A percentile compares a stretch with the other conserved stretches of the same genome.
Conservation (phyloP, 1,139 yeast genomes). For the Kodamaea sp. region DNA sequence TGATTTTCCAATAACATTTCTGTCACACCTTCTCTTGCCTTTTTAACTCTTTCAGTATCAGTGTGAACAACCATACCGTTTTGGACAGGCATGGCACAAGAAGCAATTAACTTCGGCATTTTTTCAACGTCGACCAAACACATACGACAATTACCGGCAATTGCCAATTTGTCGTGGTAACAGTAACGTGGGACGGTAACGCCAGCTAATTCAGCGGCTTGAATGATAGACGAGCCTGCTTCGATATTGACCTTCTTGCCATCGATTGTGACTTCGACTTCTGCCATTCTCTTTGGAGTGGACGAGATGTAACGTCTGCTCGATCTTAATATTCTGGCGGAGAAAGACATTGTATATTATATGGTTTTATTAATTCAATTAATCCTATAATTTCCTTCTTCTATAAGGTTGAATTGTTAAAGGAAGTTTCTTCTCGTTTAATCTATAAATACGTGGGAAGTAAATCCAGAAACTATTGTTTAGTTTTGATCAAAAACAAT, state of each 20-base stretch:
- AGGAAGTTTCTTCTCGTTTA: too few relatives aligned
- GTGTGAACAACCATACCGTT: conserved; percentile 88
- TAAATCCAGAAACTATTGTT: too few relatives aligned
- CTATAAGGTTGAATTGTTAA: not conserved
- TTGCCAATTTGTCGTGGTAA: conserved; percentile 85
- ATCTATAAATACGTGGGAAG: too few relatives aligned
- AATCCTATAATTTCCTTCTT: not conserved
- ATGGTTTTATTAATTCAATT: not conserved
- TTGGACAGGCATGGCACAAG: conserved; percentile 89
- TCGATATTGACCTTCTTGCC: conserved; percentile 75
- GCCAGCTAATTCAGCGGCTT: conserved; percentile 91
- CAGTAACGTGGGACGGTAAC: conserved; percentile 86
- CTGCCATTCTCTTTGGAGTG: conserved; percentile 36
- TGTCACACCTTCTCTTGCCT: conserved; percentile 88
- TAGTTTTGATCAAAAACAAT: too few relatives aligned
- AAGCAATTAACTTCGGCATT: conserved; percentile 87
- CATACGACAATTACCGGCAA: conserved; percentile 97
- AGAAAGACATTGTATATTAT: conserved; percentile 6
- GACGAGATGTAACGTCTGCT: conserved; percentile 31
- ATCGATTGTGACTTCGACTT: conserved; percentile 74
- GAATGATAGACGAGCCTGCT: conserved; percentile 85
- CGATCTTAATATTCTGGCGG: conserved; percentile 19
- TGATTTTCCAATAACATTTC: conserved; percentile 87
- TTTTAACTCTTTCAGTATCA: conserved; percentile 72
- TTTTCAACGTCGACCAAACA: conserved; percentile 87